Evolutionary conservation across 2,329 filamentous ascomycete genomes (phyloP).

Genomic region (Cladorrhinum sp.): DNA sequence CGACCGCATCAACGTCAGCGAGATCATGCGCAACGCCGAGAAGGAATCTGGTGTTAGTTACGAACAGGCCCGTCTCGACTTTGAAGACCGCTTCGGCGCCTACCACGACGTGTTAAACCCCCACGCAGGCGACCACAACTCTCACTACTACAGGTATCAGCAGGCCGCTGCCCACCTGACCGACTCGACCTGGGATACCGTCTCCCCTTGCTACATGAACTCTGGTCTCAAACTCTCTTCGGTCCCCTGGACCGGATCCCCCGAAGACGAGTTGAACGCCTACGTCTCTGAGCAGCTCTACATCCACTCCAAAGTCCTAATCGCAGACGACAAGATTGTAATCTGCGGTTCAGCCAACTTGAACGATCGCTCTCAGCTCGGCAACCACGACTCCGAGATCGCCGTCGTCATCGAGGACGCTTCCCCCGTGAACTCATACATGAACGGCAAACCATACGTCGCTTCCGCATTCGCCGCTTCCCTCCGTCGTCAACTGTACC

Average conservation of each 20-base stretch:
- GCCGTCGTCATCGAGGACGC: slow-evolving; percentile 85
- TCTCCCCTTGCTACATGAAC: slow-evolving; percentile 81
- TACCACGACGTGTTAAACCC: slow-evolving; percentile 31
- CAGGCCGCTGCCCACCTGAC: slow-evolving; percentile 57
- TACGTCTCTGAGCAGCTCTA: slow-evolving; percentile 63
- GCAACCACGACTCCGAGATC: slow-evolving; percentile 82
- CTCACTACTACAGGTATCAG: slow-evolving; percentile 69
- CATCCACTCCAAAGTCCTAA: slow-evolving; percentile 67
- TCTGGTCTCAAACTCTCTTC: slow-evolving; percentile 65
- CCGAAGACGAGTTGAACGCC: slow-evolving; percentile 56
- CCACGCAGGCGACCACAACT: slow-evolving; percentile 19
- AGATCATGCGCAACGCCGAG: slow-evolving; percentile 59
- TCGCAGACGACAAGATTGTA: slow-evolving; percentile 77
- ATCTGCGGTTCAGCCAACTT: slow-evolving; percentile 71
- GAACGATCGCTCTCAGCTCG: slow-evolving; percentile 70
- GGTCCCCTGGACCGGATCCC: slow-evolving; percentile 53
- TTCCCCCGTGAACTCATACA: slow-evolving; percentile 64
- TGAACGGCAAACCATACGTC: slow-evolving; percentile 69
- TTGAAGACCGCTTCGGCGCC: slow-evolving; percentile 53
- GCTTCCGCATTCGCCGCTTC: slow-evolving; percentile 76
- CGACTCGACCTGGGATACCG: slow-evolving; percentile 66
- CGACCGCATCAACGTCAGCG: slow-evolving; percentile 73
- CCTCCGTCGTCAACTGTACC: slow-evolving; percentile 80
- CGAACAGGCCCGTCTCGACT: slow-evolving; percentile 60
- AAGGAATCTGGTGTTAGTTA: slow-evolving; percentile 64